These are phyloP conservation scores for Xylaria acuta DNA, from an alignment of 495 filamentous ascomycete species.

Conservation along the genomic window DNA sequence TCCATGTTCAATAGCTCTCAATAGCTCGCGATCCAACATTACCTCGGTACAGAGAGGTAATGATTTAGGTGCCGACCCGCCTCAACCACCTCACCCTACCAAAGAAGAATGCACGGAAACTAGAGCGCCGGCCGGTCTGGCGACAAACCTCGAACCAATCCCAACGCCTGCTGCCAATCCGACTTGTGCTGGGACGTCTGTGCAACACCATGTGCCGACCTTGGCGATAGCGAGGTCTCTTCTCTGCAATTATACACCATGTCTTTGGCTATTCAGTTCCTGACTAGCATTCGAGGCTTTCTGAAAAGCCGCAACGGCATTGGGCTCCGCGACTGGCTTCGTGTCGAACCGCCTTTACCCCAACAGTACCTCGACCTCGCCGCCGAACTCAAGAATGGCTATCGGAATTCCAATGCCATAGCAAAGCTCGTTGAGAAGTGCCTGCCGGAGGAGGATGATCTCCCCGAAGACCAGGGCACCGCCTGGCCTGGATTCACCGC, in stretches of 20 bases:
- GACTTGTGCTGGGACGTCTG: background rate
- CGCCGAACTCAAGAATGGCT: slow-evolving; percentile 65
- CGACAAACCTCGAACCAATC: background rate
- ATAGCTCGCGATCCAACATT: background rate
- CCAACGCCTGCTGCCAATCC: background rate
- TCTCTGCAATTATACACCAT: slow-evolving; percentile 32
- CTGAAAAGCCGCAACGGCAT: slow-evolving; percentile 48
- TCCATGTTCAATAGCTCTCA: background rate
- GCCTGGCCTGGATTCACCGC: slow-evolving; percentile 76
- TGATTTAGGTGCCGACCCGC: background rate
- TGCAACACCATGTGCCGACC: slow-evolving; percentile 14
- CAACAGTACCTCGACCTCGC: slow-evolving; percentile 72
- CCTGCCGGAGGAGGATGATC: slow-evolving; percentile 55
- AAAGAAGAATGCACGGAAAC: background rate
- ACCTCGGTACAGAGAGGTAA: too few relatives aligned
- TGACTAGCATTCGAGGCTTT: slow-evolving; percentile 47
- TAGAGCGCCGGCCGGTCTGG: slow-evolving; percentile 4
- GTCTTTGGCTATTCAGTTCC: slow-evolving; percentile 49
- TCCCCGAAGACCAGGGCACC: slow-evolving; percentile 57
- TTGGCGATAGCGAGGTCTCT: slow-evolving; percentile 6
- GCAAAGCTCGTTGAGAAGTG: slow-evolving; percentile 65
- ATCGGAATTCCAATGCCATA: slow-evolving; percentile 59
- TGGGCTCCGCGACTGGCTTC: slow-evolving; percentile 51
- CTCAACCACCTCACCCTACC: background rate
- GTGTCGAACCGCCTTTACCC: slow-evolving; percentile 53